Conservation (phyloP, 2,329 filamentous ascomycete species). For the Xylariaceae sp. region DNA sequence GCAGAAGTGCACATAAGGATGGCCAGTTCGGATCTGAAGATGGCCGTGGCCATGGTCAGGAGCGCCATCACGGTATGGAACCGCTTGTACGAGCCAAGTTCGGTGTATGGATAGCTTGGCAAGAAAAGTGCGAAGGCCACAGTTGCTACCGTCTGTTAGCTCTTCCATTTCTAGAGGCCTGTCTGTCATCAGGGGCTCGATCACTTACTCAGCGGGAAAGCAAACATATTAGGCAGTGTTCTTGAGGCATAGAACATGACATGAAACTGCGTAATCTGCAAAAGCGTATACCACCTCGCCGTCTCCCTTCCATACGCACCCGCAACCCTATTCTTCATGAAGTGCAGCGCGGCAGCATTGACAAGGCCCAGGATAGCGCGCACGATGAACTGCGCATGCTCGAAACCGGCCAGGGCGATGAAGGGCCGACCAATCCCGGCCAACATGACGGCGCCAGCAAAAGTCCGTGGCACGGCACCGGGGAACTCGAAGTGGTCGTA, state of each 20-base stretch:
- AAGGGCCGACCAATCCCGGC: constrained; percentile 67
- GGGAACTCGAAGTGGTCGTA: constrained; percentile 93
- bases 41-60: constrained; percentile 70
- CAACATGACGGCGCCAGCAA: constrained; percentile 73
- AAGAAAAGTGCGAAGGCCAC: constrained; percentile 52
- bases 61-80: constrained; percentile 57
- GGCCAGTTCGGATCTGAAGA: constrained; percentile 88
- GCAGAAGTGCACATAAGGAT: constrained; percentile 68
- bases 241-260: constrained; percentile 87
- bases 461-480: constrained; percentile 86
- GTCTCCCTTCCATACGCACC: constrained; percentile 62
- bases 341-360: constrained; percentile 65
- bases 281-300: constrained; percentile 71
- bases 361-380: constrained; percentile 70
- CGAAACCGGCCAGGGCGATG: constrained; percentile 50
- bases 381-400: constrained; percentile 57
- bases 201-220: constrained; percentile 72
- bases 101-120: constrained; percentile 13
- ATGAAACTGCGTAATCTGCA: constrained; percentile 86
- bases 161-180: no score
- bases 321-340: constrained; percentile 59
- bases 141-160: constrained; percentile 48
- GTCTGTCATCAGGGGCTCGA: constrained; percentile 3
- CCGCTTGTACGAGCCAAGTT: no score
- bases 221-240: constrained; percentile 94